Base-by-base conservation (phyloP, 1,284 basidiomycete species). In the Amylostereum chailletii region DNA sequence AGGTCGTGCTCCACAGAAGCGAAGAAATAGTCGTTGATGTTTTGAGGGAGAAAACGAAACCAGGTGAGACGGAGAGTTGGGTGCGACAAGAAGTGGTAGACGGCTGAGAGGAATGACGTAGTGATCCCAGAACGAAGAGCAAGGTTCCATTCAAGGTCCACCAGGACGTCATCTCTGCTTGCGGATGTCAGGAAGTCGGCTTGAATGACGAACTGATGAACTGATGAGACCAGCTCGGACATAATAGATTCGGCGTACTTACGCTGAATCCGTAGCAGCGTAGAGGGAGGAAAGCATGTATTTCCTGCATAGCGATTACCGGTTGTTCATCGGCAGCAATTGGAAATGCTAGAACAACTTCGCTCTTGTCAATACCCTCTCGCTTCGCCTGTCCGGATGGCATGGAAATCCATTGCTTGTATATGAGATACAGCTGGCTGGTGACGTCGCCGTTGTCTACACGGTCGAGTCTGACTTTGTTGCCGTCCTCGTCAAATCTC, bases 281-380 rank as follows among this genome's bases (percentile, higher is more conserved):
- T 27, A 59, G 43, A 3, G 58, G 58, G 6, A 59, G 43, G 46
- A 59, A 59, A 0, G 58, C 58, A 29, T 59, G 58, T 8, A 58
- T 56, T 1, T 57, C 49, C 40, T 59, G 58, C 9, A 19, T 34
- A 11, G 26, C 29, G 19, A 51, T 45, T 8, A 51, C 39, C 7
- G 58, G 58, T 19, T 42, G 37, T 3, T 32, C 30, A 8, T 29
- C 36, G 32, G 48, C 43, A 11, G 51, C 49, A 27, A 61, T 38
- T 3, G 60, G 60, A 44, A 61, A 61, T 3, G 60, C 59, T 26
- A 61, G 53, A 4, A 57, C 51, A 26, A 61, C 40, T 42, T 60
- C 53, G 40, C 55, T 60, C 31, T 47, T 38, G 5, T 48, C 33
- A n/a, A 57, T 41, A 8, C 39, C 46, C 10, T 45, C 43, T 26